phyloP scores from a whole-genome alignment of 768 basidiomycete species.

The Tulasnella sp. region DNA sequence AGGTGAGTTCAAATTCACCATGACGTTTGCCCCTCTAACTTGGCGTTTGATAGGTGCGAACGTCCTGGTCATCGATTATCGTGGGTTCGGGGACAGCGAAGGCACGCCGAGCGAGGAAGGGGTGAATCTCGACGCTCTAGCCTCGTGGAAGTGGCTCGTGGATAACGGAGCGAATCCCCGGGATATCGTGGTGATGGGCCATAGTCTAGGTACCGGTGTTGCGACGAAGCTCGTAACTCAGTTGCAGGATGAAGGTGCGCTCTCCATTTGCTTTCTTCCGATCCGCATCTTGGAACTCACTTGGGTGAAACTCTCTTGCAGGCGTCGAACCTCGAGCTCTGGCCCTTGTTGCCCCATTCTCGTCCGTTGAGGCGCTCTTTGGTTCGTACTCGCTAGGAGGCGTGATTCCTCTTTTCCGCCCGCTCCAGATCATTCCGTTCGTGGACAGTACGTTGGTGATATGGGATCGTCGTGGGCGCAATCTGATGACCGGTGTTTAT shows the following conservation, averaged over 20 bases:
- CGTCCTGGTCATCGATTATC: constrained; percentile 84
- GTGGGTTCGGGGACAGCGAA: constrained; percentile 85
- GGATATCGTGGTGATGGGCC: constrained; percentile 72
- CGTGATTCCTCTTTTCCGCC: constrained; percentile 65
- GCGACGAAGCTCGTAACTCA: constrained; percentile 44
- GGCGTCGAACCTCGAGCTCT: constrained; percentile 43
- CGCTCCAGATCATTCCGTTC: constrained; percentile 60
- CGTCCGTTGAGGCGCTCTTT: constrained; percentile 55
- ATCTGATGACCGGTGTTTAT: constrained; percentile 13
- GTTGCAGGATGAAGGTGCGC: constrained; percentile 44
- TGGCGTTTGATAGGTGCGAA: constrained; percentile 48
- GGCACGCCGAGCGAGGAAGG: constrained; percentile 75
- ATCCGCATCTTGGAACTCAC: neutral
- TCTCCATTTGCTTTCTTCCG: neutral
- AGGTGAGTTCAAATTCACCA: neutral
- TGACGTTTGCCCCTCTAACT: neutral
- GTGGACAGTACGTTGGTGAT: constrained; percentile 54
- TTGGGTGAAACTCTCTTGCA: neutral
- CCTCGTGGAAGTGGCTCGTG: constrained; percentile 77
- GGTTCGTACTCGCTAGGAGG: constrained; percentile 66
- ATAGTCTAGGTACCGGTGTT: constrained; percentile 87
- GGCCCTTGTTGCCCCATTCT: constrained; percentile 57
- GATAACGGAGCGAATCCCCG: constrained; percentile 53
- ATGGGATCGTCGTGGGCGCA: constrained; percentile 15
- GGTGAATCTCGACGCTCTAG: constrained; percentile 61